Evolutionary conservation across 2,329 filamentous ascomycete species (phyloP), one percentile per base, ranked within the genome.

Genomic region (Cladosporium sp.): DNA sequence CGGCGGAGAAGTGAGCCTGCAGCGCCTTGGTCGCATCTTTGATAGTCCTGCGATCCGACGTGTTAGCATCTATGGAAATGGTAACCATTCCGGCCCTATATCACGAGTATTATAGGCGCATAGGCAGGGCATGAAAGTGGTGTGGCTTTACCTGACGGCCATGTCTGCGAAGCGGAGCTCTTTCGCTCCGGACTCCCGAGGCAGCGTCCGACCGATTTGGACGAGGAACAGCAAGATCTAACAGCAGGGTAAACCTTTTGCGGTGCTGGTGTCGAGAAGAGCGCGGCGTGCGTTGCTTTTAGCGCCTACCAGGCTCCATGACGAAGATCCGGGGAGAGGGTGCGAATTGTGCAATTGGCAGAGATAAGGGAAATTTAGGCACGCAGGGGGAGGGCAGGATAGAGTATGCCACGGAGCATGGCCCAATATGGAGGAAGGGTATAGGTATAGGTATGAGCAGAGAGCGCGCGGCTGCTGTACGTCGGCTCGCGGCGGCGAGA

Each of bases 21-120:
- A 82, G 71, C 20, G 73, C 73, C 66, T 74, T 78, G 62, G 78
- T 70, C 58, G 75, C 73, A 64, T 80, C 78, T 68, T 75, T 78
- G 64, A 81, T 74, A 25, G 75, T 75, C 58, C 77, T 80, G 54
- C 28, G 17, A 13, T 42, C 45, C 34, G 45, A 19, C 36, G 17
- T 51, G 28, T 57, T n/a, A 57, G 55, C 48, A 47, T 32, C 15
- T 25, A 17, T n/a, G 12, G 1, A 35, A 15, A 13, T 35, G 10
- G n/a, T 13, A 44, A 12, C 12, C 10, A 34, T 20, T 24, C 19
- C 24, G 24, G 12, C 12, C 15, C n/a, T 20, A 53, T 42, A 53
- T 12, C 25, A 24, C 20, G 37, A 40, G 25, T 34, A 12, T 40
- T 53, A 42, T 53, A 40, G 40, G 20, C 39, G 17, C 15, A 17